phyloP scores from a whole-genome alignment of 1,139 yeast species.

The Lodderomyces jiufengensis region DNA sequence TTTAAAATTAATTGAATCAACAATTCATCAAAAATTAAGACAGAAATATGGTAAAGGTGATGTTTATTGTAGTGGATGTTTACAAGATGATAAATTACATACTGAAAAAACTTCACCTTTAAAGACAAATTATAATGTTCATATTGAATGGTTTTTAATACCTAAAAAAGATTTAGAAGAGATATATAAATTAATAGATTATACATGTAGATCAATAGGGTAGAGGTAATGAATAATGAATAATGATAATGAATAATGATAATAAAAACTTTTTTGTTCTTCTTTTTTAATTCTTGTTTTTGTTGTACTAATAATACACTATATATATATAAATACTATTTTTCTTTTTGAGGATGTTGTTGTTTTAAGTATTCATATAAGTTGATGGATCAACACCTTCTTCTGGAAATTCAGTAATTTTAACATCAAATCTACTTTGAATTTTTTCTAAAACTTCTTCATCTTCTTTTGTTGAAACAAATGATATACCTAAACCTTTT shows the following conservation, averaged over 20 bases:
- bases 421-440: constrained; percentile 96
- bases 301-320: not conserved
- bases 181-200: constrained; percentile 42
- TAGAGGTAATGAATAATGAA: not conserved
- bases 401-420: constrained; percentile 92
- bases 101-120: constrained; percentile 9
- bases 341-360: too few relatives aligned
- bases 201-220: constrained; percentile 16
- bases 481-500: constrained; percentile 93
- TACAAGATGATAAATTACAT: constrained; percentile 3
- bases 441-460: constrained; percentile 88
- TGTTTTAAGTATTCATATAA: constrained; percentile 81
- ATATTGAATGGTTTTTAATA: constrained; percentile 58
- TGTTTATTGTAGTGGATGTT: constrained; percentile 40
- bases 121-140: constrained; percentile 30
- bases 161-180: constrained; percentile 39
- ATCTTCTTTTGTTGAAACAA: constrained; percentile 82
- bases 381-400: constrained; percentile 98
- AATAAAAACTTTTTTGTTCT: not conserved
- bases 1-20: constrained; percentile 36
- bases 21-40: constrained; percentile 37
- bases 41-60: constrained; percentile 41
- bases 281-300: not conserved
- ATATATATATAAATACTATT: constrained; percentile 2
- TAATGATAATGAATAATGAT: not conserved